Conservation (phyloP, 2,329 filamentous ascomycete genomes). For the Eutypa lata region DNA sequence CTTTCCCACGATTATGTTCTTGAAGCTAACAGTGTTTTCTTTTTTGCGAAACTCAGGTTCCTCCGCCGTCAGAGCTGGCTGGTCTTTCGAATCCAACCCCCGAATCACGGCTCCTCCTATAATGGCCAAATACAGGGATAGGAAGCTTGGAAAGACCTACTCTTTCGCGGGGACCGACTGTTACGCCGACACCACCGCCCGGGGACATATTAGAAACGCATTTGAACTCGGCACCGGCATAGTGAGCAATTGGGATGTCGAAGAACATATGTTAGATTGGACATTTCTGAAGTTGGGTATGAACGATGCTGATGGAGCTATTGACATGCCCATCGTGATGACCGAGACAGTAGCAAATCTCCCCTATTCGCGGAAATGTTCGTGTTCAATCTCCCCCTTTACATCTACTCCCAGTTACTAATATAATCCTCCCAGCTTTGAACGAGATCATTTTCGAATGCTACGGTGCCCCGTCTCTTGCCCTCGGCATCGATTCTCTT, state of each 20-base stretch:
- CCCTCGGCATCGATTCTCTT: conserved; percentile 92
- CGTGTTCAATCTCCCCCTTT: conserved; percentile 28
- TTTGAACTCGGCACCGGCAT: conserved; percentile 91
- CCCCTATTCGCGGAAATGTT: conserved; percentile 83
- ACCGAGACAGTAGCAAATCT: conserved; percentile 93
- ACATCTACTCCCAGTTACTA: neutral
- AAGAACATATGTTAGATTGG: conserved; percentile 93
- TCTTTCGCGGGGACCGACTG: conserved; percentile 91
- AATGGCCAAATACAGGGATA: conserved; percentile 92
- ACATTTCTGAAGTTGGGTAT: conserved; percentile 91
- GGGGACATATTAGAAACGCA: conserved; percentile 83
- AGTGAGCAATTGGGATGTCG: conserved; percentile 95
- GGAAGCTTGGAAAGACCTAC: conserved; percentile 88
- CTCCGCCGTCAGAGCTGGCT: conserved; percentile 84
- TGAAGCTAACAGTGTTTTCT: conserved; percentile 8
- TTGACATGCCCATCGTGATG: conserved; percentile 89
- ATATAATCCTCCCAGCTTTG: conserved; percentile 63
- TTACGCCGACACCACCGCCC: conserved; percentile 89
- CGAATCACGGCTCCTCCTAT: conserved; percentile 80
- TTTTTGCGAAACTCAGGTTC: conserved; percentile 61
- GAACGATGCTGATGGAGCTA: conserved; percentile 67
- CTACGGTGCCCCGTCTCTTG: conserved; percentile 84
- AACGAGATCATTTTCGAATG: conserved; percentile 96
- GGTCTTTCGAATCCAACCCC: conserved; percentile 87
- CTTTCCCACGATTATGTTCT: neutral